Base-by-base conservation (phyloP, 2,329 filamentous ascomycete species). In the Tetracladium maxilliforme region DNA sequence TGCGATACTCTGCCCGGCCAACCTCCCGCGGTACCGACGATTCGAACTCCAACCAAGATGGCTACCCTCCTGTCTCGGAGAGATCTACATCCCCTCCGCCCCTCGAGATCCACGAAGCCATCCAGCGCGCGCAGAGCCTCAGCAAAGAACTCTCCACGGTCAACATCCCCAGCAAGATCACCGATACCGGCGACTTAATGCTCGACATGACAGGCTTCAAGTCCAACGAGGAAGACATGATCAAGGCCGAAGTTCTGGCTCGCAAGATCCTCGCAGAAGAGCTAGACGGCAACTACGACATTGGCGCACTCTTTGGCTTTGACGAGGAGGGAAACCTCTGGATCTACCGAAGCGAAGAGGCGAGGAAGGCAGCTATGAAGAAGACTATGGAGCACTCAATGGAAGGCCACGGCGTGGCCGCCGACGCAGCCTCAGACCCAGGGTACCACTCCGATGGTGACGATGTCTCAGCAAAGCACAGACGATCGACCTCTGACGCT, bases 311-410 rank as follows among this genome's bases (percentile, higher is more conserved):
- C 16, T 93, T 98, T 39, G 90, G 86, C 9, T 87, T 90, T 22
- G 90, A 98, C 44, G 84, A 92, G 43, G 73, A 90, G 31, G 90
- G 90, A 6, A 98, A 98, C 41, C 62, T 98, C n/a, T 95, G 90
- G 87, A 95, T 98, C 37, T 98, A 98, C 55, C 90, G 84, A 52
- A 95, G 86, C 40, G 86, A 95, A 48, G 86, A 93, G 43, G 84
- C 90, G 14, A 95, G 94, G 44, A 78, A 90, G 40, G 78, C 80
- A 6, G 87, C 87, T 16, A 76, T 76, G 56, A 74, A 77, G 45
- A 65, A 56, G 38, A 65, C 64, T 2, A 59, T 65, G 32, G 62
- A 67, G 28, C 53, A 58, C 6, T 54, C 60, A 7, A 43, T 24
- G 23, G 7, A 58, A 71, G 19, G 55, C n/a, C n/a, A n/a, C n/a